phyloP scores from a whole-genome alignment of 768 basidiomycete species.

The Amanita exitialis region DNA sequence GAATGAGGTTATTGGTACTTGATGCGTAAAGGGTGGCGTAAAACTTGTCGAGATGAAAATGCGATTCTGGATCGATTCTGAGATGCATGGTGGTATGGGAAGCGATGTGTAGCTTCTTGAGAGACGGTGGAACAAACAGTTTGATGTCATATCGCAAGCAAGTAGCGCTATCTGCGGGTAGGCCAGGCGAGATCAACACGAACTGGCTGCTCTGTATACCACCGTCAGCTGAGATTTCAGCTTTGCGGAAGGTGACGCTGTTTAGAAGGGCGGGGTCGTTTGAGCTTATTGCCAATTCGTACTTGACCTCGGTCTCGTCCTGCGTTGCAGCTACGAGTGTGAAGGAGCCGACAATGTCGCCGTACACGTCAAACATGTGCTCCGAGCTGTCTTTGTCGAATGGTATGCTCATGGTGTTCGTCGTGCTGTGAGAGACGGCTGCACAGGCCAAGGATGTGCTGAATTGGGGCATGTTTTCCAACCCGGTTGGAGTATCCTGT shows the following conservation, averaged over 20 bases:
- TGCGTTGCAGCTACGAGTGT: slow-evolving; percentile 32
- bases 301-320: slow-evolving; percentile 32
- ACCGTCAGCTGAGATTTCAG: slow-evolving; percentile 21
- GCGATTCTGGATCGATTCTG: slow-evolving; percentile 34
- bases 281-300: slow-evolving; percentile 38
- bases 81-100: slow-evolving; percentile 37
- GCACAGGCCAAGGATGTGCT: slow-evolving; percentile 42
- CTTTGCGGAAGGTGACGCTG: slow-evolving; percentile 24
- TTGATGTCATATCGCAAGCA: slow-evolving; percentile 51
- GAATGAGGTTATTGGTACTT: slow-evolving; percentile 33
- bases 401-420: slow-evolving; percentile 27
- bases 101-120: slow-evolving; percentile 37
- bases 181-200: slow-evolving; percentile 25
- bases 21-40: slow-evolving; percentile 31
- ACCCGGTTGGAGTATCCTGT: slow-evolving; percentile 38
- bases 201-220: slow-evolving; percentile 25
- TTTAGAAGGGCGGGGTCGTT: slow-evolving; percentile 31
- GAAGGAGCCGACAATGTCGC: slow-evolving; percentile 41
- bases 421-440: slow-evolving; percentile 26
- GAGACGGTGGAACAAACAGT: slow-evolving; percentile 36
- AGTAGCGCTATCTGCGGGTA: slow-evolving; percentile 13
- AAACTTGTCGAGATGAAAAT: slow-evolving; percentile 32
- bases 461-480: slow-evolving; percentile 48
- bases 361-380: slow-evolving; percentile 37
- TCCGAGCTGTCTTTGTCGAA: slow-evolving; percentile 24